Conservation (phyloP, 805 yeast species). For the Barnettozyma vustinii region DNA sequence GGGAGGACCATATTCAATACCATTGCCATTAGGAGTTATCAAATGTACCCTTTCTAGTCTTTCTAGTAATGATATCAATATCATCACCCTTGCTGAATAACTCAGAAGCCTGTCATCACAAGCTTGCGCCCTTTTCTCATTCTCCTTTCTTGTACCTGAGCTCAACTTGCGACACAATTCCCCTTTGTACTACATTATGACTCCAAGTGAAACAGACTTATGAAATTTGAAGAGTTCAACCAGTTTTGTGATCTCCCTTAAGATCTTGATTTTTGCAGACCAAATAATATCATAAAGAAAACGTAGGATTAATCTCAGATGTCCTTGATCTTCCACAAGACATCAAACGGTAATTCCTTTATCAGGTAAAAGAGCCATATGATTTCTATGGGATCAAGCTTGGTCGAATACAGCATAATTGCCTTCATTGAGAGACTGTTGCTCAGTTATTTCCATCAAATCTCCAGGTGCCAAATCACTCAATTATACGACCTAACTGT, state of each 20-base stretch:
- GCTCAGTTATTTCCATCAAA: slow-evolving; percentile 13
- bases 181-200: slow-evolving; percentile 15
- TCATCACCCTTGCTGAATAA: background rate
- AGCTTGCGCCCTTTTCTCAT: slow-evolving; percentile 1
- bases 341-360: slow-evolving; percentile 17
- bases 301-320: slow-evolving; percentile 14
- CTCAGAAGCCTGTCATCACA: slow-evolving; percentile 4
- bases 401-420: slow-evolving; percentile 1
- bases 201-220: slow-evolving; percentile 14
- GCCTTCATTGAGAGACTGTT: background rate
- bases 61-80: too few species aligned
- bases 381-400: slow-evolving; percentile 3
- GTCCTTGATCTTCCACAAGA: slow-evolving; percentile 16
- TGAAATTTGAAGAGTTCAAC: slow-evolving; percentile 11
- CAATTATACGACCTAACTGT: slow-evolving; percentile 13
- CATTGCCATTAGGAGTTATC: slow-evolving; percentile 3
- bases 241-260: slow-evolving; percentile 13
- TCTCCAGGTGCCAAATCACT: slow-evolving; percentile 13
- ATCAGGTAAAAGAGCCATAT: slow-evolving; percentile 13
- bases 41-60: background rate
- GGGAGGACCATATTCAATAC: slow-evolving; percentile 1
- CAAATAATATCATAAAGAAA: slow-evolving; percentile 17
- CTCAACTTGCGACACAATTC: slow-evolving; percentile 13
- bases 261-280: slow-evolving; percentile 17
- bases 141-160: slow-evolving; percentile 4